Percentiles rank a stretch among this genome's conserved stretches.
Evolutionary conservation across 768 basidiomycete species (phyloP).

Genomic region (Agaricus subrufescens): DNA sequence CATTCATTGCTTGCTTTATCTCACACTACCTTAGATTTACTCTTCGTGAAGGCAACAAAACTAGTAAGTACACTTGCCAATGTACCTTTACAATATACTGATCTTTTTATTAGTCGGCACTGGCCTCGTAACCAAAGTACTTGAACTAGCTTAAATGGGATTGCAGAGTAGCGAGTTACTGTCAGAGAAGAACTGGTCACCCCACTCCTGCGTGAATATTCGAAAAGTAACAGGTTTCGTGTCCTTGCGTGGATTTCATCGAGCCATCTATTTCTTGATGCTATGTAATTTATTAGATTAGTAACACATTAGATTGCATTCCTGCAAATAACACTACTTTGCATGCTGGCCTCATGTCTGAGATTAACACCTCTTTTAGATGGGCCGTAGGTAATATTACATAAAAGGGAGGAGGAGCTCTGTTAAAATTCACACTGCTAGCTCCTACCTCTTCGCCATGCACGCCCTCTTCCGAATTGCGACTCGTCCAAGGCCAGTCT

Average conservation of each 20-base stretch:
- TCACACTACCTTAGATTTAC: conserved; percentile 54
- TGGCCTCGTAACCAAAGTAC: conserved; percentile 86
- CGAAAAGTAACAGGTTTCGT: conserved; percentile 2
- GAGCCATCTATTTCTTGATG: not conserved
- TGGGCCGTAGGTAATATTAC: not conserved
- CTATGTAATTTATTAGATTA: conserved; percentile 15
- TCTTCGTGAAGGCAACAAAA: conserved; percentile 91
- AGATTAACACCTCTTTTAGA: not conserved
- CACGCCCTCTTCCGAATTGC: conserved; percentile 32
- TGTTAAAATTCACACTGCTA: conserved; percentile 10
- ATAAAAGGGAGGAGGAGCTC: conserved; percentile 14
- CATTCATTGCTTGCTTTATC: conserved; percentile 6
- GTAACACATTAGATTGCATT: not conserved
- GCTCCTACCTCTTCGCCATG: conserved; percentile 22
- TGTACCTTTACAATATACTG: conserved; percentile 1
- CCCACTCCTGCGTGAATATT: conserved; percentile 1
- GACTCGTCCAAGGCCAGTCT: conserved; percentile 22
- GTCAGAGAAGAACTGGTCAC: not conserved
- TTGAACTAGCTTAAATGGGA: conserved; percentile 29
- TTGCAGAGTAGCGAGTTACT: not conserved
- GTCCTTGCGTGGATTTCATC: not conserved
- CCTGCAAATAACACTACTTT: not conserved
- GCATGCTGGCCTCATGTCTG: not conserved
- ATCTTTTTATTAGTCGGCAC: conserved; percentile 66
- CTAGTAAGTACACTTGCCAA: conserved; percentile 50